Base-by-base conservation (phyloP, 768 basidiomycete species). In the Amanita rubescens region DNA sequence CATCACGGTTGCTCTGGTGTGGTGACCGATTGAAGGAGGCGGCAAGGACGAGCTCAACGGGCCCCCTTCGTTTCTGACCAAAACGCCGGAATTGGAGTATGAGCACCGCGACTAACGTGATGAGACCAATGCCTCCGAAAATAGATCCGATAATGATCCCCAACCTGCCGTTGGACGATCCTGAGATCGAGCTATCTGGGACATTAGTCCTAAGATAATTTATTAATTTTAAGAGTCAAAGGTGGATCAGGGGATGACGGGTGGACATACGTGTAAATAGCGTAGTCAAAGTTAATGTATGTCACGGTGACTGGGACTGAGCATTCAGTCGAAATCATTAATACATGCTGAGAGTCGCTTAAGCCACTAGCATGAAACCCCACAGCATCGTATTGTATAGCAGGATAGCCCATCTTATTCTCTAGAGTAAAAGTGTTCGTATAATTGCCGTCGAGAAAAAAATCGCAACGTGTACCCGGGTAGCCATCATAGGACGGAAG, bases 231-330 rank as follows among this genome's bases (percentile, higher is more conserved):
- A n/a, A 41, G 14, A 17, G 17, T 30, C 11, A 4, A 7, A n/a
- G 6, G 15, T 44, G 4, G 14, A 11, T n/a, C 45, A 6, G 6
- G 11, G 14, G n/a, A 20, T 27, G n/a, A n/a, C n/a, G n/a, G n/a
- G n/a, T n/a, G n/a, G n/a, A 58, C 71, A 48, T 54, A 73, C 72
- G 71, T 72, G 57, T 74, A 74, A 17, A 67, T 65, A 9, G 70
- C 71, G 57, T 72, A 74, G 58, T 74, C 71, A 56, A 74, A 74
- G 48, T 64, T 68, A 22, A 70, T 61, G 47, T 63, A 74, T 17
- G 69, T 58, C n/a, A n/a, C n/a, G n/a, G n/a, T n/a, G n/a, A n/a
- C n/a, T 30, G 62, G 53, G 14, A 58, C 57, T 42, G 65, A 50
- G 1, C 63, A 49, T 10, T 66, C 71, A 8, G 69, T 70, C 0